phyloP scores from a whole-genome alignment of 768 basidiomycete genomes.

The Coprinellus micaceus region DNA sequence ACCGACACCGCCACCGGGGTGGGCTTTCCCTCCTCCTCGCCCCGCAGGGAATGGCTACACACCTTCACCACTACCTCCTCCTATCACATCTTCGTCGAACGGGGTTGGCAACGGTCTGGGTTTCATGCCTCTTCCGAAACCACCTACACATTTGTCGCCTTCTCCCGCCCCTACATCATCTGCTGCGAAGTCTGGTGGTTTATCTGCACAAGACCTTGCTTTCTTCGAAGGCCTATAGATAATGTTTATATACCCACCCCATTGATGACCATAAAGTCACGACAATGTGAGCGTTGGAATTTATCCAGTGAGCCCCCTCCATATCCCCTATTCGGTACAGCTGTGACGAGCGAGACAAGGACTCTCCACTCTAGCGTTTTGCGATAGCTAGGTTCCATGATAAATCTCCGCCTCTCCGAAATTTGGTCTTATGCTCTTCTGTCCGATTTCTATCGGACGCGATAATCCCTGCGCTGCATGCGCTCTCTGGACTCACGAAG shows the following conservation, averaged over 20 bases:
- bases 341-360: too few species aligned
- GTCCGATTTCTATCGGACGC: too few species aligned
- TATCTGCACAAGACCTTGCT: constrained; percentile 81
- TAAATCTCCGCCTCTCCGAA: too few species aligned
- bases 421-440: too few species aligned
- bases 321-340: too few species aligned
- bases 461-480: too few species aligned
- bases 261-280: not conserved
- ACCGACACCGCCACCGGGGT: not conserved
- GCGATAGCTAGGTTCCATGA: too few species aligned
- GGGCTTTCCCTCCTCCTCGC: not conserved
- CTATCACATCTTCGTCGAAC: constrained; percentile 4
- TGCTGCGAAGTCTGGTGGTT: constrained; percentile 38
- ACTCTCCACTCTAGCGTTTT: too few species aligned
- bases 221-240: constrained; percentile 70
- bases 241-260: not conserved
- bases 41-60: constrained; percentile 5
- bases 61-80: constrained; percentile 18
- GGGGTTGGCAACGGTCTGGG: not conserved
- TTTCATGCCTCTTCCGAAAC: constrained; percentile 34
- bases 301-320: too few species aligned
- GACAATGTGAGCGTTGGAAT: too few species aligned
- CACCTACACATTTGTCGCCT: constrained; percentile 32
- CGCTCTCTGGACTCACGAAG: too few species aligned
- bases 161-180: constrained; percentile 19